Evolutionary conservation across 2,329 filamentous ascomycete genomes (phyloP).

Genomic region (Chaetomiaceae sp.): DNA sequence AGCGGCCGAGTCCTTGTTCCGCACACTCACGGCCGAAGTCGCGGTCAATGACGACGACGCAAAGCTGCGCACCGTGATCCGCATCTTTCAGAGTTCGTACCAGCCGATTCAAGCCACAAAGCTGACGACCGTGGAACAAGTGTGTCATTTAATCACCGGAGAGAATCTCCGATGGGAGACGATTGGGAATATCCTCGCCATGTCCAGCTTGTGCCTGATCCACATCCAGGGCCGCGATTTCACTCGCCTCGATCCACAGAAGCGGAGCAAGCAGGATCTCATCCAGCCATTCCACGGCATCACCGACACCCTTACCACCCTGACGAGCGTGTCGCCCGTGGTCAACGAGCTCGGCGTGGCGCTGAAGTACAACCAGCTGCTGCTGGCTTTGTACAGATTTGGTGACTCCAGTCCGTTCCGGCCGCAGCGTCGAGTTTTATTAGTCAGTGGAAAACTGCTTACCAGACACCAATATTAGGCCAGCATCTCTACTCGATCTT

Average conservation of each 20-base stretch:
- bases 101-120: background rate
- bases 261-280: slow-evolving; percentile 1
- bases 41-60: background rate
- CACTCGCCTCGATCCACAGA: background rate
- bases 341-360: background rate
- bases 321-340: background rate
- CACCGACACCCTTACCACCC: background rate
- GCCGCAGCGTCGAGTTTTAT: no score
- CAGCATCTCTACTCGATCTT: background rate
- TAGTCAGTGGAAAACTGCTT: background rate
- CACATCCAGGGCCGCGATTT: background rate
- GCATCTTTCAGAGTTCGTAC: slow-evolving; percentile 4
- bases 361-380: slow-evolving; percentile 1
- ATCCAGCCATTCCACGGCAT: background rate
- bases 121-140: background rate
- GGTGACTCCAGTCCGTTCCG: background rate
- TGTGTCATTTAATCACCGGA: background rate
- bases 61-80: slow-evolving; percentile 1
- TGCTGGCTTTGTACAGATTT: background rate
- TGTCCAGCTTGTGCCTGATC: background rate
- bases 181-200: background rate
- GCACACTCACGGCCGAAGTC: background rate
- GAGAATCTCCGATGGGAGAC: background rate
- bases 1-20: background rate
- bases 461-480: background rate